Conservation (phyloP, 805 yeast genomes). For the Cyberlindnera saturnus region DNA sequence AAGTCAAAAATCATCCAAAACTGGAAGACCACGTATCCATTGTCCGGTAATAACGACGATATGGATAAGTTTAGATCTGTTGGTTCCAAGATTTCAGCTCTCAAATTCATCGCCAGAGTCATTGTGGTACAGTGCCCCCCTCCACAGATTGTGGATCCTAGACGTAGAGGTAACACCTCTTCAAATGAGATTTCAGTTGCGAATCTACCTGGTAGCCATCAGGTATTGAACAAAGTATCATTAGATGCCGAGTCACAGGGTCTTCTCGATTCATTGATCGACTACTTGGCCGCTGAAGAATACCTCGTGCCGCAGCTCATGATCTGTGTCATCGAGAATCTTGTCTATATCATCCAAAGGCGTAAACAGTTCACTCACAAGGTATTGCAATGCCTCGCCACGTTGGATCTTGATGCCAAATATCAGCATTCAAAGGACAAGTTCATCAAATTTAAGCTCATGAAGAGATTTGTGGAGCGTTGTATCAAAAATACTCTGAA, state of each 20-base stretch:
- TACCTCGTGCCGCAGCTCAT: slow-evolving; percentile 51
- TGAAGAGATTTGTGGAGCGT: slow-evolving; percentile 60
- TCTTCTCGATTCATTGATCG: slow-evolving; percentile 59
- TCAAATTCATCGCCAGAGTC: slow-evolving; percentile 62
- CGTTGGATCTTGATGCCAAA: slow-evolving; percentile 54
- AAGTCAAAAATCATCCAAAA: slow-evolving; percentile 53
- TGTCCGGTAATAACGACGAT: slow-evolving; percentile 27
- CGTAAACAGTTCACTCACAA: slow-evolving; percentile 57
- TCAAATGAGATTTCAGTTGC: slow-evolving; percentile 20
- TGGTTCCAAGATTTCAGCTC: slow-evolving; percentile 60
- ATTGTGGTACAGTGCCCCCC: slow-evolving; percentile 48
- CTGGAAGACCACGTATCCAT: slow-evolving; percentile 56
- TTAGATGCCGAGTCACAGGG: slow-evolving; percentile 70
- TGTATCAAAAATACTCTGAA: slow-evolving; percentile 40
- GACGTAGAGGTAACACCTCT: slow-evolving; percentile 14
- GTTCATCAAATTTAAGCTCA: slow-evolving; percentile 40
- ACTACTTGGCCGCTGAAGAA: slow-evolving; percentile 48
- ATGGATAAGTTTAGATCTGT: slow-evolving; percentile 38
- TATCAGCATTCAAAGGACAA: slow-evolving; percentile 39
- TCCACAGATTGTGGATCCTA: slow-evolving; percentile 18
- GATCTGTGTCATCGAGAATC: slow-evolving; percentile 62
- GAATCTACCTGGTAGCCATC: slow-evolving; percentile 40
- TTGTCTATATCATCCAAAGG: slow-evolving; percentile 55
- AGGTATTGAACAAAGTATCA: slow-evolving; percentile 47
- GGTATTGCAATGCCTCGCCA: slow-evolving; percentile 52